Conservation (phyloP, 2,329 filamentous ascomycete genomes). For the Aspergillus brunneoviolaceus region DNA sequence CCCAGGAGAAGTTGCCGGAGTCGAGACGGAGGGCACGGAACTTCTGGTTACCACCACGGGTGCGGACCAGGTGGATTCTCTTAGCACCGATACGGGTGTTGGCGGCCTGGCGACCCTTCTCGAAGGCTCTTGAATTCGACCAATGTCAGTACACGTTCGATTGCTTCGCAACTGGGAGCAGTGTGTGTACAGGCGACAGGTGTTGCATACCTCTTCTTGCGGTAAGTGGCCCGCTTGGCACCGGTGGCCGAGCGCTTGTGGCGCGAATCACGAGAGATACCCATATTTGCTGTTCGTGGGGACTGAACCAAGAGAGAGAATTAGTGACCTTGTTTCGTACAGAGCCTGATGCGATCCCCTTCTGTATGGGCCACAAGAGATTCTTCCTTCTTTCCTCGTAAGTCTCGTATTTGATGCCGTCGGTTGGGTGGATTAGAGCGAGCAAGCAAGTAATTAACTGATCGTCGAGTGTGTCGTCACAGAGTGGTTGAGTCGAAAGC, state of each 20-base stretch:
- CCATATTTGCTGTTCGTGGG: conserved; percentile 76
- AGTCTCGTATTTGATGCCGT: not conserved
- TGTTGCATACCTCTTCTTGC: conserved; percentile 57
- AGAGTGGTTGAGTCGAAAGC: not conserved
- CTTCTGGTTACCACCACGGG: conserved; percentile 98
- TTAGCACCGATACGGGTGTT: conserved; percentile 98
- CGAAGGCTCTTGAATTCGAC: conserved; percentile 85
- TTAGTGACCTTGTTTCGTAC: conserved; percentile 6
- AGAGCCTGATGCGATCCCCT: conserved; percentile 1
- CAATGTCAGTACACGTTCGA: conserved; percentile 46
- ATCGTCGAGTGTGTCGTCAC: not conserved
- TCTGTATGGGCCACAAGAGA: not conserved
- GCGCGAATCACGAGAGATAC: conserved; percentile 99
- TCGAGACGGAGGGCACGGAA: conserved; percentile 99
- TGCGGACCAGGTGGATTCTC: conserved; percentile 95
- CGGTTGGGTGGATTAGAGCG: not conserved
- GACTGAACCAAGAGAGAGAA: conserved; percentile 30
- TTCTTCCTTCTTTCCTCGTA: not conserved
- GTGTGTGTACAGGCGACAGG: conserved; percentile 41
- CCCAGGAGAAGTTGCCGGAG: conserved; percentile 99
- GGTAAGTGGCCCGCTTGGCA: conserved; percentile 94
- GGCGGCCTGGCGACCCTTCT: conserved; percentile 98
- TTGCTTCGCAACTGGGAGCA: not conserved
- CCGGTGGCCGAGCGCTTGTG: conserved; percentile 99
- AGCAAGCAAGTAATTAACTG: not conserved